These are phyloP conservation scores for Vigna nakashimae DNA, from an alignment of 306 rosid species.

Conservation along the genomic window DNA sequence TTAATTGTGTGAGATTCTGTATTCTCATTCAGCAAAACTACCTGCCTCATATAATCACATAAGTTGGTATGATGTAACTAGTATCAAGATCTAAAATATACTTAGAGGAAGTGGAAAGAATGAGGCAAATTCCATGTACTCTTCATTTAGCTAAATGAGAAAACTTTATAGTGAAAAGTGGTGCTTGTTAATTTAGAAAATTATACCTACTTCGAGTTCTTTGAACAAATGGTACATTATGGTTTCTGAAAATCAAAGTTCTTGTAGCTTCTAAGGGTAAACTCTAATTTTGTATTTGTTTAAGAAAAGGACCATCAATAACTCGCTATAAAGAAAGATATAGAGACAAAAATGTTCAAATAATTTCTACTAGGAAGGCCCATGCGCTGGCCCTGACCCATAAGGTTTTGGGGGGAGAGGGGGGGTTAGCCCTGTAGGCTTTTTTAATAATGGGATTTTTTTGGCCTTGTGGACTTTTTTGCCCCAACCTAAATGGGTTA, in stretches of 20 bases:
- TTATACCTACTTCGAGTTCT: constrained; percentile 16
- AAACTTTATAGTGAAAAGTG: neutral
- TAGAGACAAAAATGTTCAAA: constrained; percentile 3
- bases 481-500: no score
- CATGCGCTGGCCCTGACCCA: no score
- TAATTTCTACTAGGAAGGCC: neutral
- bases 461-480: no score
- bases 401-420: no score
- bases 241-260: constrained; percentile 30
- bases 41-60: constrained; percentile 55
- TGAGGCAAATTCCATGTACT: neutral
- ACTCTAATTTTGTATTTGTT: neutral
- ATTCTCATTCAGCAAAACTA: constrained; percentile 76
- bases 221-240: neutral
- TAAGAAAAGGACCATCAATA: constrained; percentile 15
- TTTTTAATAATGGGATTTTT: no score
- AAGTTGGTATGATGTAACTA: constrained; percentile 18
- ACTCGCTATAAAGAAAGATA: neutral
- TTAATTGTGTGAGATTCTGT: constrained; percentile 80
- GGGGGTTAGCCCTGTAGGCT: no score
- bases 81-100: constrained; percentile 27
- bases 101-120: neutral
- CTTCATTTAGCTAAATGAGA: constrained; percentile 33
- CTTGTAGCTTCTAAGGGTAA: neutral
- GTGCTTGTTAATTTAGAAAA: constrained; percentile 1